Conservation (phyloP, 805 yeast species). For the Sungouiella blattae region DNA sequence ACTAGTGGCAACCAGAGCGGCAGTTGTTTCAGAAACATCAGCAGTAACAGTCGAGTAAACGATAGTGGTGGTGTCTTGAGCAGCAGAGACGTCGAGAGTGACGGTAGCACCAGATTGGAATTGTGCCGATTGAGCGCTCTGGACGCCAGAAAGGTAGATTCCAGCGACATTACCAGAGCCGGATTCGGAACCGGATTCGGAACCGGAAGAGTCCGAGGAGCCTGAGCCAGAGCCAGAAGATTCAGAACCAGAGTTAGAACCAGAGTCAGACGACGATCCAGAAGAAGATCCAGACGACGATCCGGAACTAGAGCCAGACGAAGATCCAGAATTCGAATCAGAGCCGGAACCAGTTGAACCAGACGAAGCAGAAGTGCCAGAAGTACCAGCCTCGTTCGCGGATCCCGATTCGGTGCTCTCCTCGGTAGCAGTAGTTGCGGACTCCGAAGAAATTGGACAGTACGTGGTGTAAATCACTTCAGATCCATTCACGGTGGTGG, state of each 20-base stretch:
- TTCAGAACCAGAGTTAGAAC: not conserved
- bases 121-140: too few relatives aligned
- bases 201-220: not conserved
- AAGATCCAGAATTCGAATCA: not conserved
- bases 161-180: not conserved
- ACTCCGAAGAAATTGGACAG: slow-evolving; percentile 27
- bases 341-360: not conserved
- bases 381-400: not conserved
- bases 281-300: not conserved
- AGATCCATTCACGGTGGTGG: slow-evolving; percentile 31
- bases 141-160: too few relatives aligned
- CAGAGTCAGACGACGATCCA: not conserved
- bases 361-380: not conserved
- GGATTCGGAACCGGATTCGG: not conserved
- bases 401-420: not conserved
- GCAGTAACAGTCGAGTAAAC: too few relatives aligned
- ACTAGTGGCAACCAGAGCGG: too few relatives aligned
- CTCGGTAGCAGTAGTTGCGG: slow-evolving; percentile 8
- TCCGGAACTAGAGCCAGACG: slow-evolving; percentile 1
- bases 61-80: too few relatives aligned
- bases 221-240: not conserved
- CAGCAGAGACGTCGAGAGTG: too few relatives aligned
- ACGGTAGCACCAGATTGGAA: too few relatives aligned
- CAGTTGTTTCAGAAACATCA: too few relatives aligned
- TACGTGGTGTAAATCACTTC: slow-evolving; percentile 36